phyloP scores from a whole-genome alignment of 768 basidiomycete genomes.

The Sutorius australiensis region DNA sequence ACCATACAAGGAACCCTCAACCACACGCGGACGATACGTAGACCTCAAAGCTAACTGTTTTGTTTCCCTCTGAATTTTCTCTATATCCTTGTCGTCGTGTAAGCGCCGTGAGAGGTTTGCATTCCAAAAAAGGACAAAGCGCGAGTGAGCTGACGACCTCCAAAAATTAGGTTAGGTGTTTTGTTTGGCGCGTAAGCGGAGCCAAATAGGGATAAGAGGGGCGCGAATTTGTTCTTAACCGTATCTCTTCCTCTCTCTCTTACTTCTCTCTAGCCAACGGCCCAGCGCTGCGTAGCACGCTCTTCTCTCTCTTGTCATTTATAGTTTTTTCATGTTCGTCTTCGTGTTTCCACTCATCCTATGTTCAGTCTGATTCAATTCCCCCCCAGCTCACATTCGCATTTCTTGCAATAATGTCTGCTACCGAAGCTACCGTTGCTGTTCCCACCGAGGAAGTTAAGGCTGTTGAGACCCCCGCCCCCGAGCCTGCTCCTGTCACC shows the following conservation, averaged over 20 bases:
- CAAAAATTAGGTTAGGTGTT: conserved; percentile 33
- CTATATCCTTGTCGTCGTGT: background rate
- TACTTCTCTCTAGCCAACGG: conserved; percentile 54
- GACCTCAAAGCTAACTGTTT: background rate
- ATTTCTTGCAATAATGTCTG: conserved; percentile 77
- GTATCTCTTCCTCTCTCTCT: conserved; percentile 51
- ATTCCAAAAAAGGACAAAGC: conserved; percentile 2
- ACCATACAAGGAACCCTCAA: conserved; percentile 5
- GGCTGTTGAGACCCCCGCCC: conserved; percentile 38
- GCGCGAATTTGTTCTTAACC: conserved; percentile 33
- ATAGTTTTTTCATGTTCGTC: conserved; percentile 49
- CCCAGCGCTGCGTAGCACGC: conserved; percentile 54
- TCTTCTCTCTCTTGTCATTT: conserved; percentile 57
- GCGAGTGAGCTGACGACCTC: conserved; percentile 11
- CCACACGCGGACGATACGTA: background rate
- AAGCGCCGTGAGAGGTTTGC: conserved; percentile 7
- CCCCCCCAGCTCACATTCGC: conserved; percentile 49
- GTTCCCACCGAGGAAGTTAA: conserved; percentile 53
- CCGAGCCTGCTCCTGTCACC: conserved; percentile 30
- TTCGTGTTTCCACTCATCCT: conserved; percentile 6
- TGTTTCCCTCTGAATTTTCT: background rate
- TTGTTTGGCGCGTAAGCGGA: conserved; percentile 39
- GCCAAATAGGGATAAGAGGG: conserved; percentile 42
- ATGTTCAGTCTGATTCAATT: conserved; percentile 1
- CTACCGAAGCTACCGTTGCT: conserved; percentile 54